Conservation (phyloP, 306 rosid genomes). For the Astragalus membranaceus region DNA sequence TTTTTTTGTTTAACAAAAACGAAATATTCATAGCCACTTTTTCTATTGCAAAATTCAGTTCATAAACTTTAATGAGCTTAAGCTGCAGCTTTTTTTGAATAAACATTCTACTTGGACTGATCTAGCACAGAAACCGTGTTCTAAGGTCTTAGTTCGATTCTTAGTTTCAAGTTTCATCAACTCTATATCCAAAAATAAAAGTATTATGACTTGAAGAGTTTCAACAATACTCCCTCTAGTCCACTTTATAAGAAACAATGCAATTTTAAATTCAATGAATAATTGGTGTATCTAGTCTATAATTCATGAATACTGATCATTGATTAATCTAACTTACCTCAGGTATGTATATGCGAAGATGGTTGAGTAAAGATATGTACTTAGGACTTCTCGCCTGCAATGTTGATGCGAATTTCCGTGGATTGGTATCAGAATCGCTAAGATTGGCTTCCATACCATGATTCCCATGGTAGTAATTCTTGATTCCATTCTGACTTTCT, state of each 20-base stretch:
- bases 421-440: conserved; percentile 45
- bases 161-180: not conserved
- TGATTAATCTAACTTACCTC: conserved; percentile 54
- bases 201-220: not conserved
- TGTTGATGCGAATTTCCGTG: conserved; percentile 66
- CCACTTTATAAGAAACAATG: too few species aligned
- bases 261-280: too few species aligned
- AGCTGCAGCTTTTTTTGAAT: not conserved
- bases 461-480: conserved; percentile 93
- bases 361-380: conserved; percentile 95
- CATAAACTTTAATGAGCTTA: not conserved
- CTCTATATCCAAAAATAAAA: not conserved
- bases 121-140: not conserved
- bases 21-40: not conserved
- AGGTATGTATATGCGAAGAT: conserved; percentile 90
- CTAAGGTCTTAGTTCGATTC: not conserved
- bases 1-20: too few species aligned
- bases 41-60: not conserved
- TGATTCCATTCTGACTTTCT: conserved; percentile 81
- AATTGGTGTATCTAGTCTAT: too few species aligned
- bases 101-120: not conserved
- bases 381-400: conserved; percentile 98
- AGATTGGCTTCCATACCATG: conserved; percentile 65
- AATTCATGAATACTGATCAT: too few species aligned
- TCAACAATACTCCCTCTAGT: not conserved